phyloP scores from a whole-genome alignment of 2,329 filamentous ascomycete species.

The Cladophialophora exuberans region DNA sequence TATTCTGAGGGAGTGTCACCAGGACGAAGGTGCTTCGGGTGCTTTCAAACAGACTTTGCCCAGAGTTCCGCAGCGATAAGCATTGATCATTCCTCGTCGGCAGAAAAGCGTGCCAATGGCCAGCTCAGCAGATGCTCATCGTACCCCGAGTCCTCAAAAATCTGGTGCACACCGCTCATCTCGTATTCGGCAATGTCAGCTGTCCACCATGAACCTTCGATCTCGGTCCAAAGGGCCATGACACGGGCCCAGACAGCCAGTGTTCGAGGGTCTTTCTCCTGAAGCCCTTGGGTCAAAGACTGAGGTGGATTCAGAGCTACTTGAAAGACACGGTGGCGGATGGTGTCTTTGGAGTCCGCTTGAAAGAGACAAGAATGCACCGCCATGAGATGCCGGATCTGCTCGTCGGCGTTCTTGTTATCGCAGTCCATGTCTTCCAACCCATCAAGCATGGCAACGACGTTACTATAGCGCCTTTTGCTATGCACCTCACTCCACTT shows the following conservation, averaged over 20 bases:
- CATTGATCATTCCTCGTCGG: not conserved
- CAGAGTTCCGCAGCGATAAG: no score
- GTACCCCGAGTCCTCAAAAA: conserved; percentile 1
- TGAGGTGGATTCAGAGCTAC: not conserved
- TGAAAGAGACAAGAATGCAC: conserved; percentile 2
- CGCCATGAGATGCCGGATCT: conserved; percentile 1
- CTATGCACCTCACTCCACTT: conserved; percentile 4
- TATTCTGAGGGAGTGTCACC: no score
- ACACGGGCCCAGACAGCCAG: conserved; percentile 4
- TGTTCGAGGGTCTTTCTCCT: not conserved
- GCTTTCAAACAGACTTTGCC: no score
- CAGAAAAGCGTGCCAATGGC: not conserved
- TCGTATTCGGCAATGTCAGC: not conserved
- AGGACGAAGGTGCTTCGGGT: no score
- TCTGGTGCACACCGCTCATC: not conserved
- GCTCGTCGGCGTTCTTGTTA: not conserved
- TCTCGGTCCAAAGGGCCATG: conserved; percentile 1
- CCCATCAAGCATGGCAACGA: conserved; percentile 2
- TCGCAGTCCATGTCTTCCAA: not conserved
- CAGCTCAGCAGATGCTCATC: conserved; percentile 1
- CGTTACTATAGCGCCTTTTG: not conserved
- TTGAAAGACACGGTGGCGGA: not conserved
- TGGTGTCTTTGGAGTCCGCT: not conserved
- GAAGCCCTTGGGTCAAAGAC: conserved; percentile 1
- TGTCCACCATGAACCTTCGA: not conserved